Conservation (phyloP, 495 filamentous ascomycete genomes). For the Friedmanniomyces simplex region DNA sequence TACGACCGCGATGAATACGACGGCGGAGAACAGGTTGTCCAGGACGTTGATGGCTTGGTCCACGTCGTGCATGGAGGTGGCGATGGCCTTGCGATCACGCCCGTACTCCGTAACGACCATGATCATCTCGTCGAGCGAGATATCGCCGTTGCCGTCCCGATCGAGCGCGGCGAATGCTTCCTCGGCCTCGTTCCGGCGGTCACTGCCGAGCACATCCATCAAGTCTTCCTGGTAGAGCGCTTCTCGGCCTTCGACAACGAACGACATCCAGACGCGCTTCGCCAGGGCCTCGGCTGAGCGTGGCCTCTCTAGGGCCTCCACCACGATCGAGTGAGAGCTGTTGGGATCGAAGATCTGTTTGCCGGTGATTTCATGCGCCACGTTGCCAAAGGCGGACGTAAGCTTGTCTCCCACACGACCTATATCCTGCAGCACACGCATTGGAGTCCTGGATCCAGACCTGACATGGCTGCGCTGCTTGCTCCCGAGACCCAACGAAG, state of each 20-base stretch:
- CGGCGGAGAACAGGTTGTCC: slow-evolving; percentile 67
- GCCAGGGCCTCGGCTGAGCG: slow-evolving; percentile 78
- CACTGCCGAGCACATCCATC: slow-evolving; percentile 70
- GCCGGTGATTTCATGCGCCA: slow-evolving; percentile 87
- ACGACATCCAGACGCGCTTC: slow-evolving; percentile 93
- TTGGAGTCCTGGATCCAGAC: slow-evolving; percentile 57
- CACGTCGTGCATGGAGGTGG: slow-evolving; percentile 90
- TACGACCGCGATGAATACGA: slow-evolving; percentile 69
- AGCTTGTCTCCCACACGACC: slow-evolving; percentile 82
- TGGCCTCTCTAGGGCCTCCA: slow-evolving; percentile 77
- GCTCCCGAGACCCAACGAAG: slow-evolving; percentile 30
- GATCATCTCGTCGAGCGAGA: slow-evolving; percentile 91
- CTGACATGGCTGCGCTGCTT: slow-evolving; percentile 39
- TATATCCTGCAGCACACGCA: slow-evolving; percentile 67
- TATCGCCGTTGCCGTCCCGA: slow-evolving; percentile 82
- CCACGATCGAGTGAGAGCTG: slow-evolving; percentile 75
- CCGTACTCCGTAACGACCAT: slow-evolving; percentile 73
- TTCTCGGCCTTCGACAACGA: slow-evolving; percentile 81
- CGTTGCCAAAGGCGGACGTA: slow-evolving; percentile 82
- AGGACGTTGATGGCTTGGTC: slow-evolving; percentile 87
- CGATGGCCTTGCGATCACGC: slow-evolving; percentile 73
- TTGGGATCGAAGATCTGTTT: slow-evolving; percentile 89
- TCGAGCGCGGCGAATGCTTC: slow-evolving; percentile 75
- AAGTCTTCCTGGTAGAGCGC: slow-evolving; percentile 72
- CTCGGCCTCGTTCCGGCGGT: slow-evolving; percentile 60